Percentiles rank a stretch among this genome's conserved stretches.
These are phyloP conservation scores for Persicaria tinctoria DNA, from an alignment of 148 eudicot species.

Conservation along the genomic window DNA sequence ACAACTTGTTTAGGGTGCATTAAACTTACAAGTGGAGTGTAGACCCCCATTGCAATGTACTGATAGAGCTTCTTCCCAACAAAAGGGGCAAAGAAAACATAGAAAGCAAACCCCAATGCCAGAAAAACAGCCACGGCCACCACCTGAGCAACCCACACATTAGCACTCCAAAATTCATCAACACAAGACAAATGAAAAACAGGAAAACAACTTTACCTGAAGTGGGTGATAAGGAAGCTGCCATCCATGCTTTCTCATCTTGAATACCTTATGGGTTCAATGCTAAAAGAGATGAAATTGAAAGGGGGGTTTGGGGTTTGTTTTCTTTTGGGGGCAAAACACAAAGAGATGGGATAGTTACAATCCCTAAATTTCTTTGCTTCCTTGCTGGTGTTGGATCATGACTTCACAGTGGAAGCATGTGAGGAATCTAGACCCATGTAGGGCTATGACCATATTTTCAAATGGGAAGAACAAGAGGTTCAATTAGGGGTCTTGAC, in stretches of 20 bases:
- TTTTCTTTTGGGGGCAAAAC: no score
- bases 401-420: constrained; percentile 5
- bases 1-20: not conserved
- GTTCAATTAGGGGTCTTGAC: not conserved
- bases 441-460: not conserved
- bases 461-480: not conserved
- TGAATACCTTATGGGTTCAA: constrained; percentile 13
- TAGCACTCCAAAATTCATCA: not conserved
- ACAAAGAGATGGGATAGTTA: no score
- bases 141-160: constrained; percentile 39
- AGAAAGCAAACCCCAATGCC: constrained; percentile 94
- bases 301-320: not conserved
- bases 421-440: not conserved
- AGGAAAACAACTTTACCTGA: constrained; percentile 36
- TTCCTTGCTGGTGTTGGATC: not conserved
- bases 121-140: constrained; percentile 95
- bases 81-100: constrained; percentile 97
- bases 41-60: constrained; percentile 73
- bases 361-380: no score
- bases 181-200: not conserved
- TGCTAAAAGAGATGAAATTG: not conserved
- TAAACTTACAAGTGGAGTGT: constrained; percentile 81
- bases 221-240: constrained; percentile 96
- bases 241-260: constrained; percentile 98
- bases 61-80: constrained; percentile 78